Conservation (phyloP, 192 early-diverging fungal genomes). For the Obelidium mucronatum region DNA sequence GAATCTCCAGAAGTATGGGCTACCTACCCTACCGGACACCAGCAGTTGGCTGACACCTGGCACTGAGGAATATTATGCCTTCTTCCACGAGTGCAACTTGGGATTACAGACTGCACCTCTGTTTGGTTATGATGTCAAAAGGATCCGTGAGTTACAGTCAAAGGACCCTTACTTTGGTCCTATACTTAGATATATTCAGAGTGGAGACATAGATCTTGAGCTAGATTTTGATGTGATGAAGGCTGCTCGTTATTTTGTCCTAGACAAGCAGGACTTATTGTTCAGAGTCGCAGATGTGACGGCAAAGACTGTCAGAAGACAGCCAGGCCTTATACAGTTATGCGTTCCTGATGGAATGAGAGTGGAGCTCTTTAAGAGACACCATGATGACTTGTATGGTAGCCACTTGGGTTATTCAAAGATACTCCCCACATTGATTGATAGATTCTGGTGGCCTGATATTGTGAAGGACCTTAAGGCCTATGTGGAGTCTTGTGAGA, state of each 20-base stretch:
- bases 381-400: slow-evolving; percentile 10
- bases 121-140: neutral
- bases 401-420: neutral
- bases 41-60: neutral
- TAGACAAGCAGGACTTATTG: neutral
- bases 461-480: neutral
- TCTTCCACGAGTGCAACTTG: neutral
- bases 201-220: neutral
- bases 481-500: slow-evolving; percentile 4
- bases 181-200: neutral
- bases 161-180: neutral
- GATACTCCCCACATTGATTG: neutral
- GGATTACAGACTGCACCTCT: neutral
- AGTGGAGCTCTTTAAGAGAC: neutral
- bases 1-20: neutral
- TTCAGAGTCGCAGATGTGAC: neutral
- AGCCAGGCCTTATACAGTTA: neutral
- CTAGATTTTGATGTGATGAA: neutral
- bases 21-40: neutral
- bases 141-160: neutral
- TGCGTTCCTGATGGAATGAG: slow-evolving; percentile 4
- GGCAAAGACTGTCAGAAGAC: neutral
- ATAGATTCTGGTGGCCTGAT: slow-evolving; percentile 21
- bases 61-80: neutral
- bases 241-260: neutral